Percentiles rank a stretch among this genome's conserved stretches.
phyloP scores from a whole-genome alignment of 148 eudicot genomes.

The Polygonum maritimum region DNA sequence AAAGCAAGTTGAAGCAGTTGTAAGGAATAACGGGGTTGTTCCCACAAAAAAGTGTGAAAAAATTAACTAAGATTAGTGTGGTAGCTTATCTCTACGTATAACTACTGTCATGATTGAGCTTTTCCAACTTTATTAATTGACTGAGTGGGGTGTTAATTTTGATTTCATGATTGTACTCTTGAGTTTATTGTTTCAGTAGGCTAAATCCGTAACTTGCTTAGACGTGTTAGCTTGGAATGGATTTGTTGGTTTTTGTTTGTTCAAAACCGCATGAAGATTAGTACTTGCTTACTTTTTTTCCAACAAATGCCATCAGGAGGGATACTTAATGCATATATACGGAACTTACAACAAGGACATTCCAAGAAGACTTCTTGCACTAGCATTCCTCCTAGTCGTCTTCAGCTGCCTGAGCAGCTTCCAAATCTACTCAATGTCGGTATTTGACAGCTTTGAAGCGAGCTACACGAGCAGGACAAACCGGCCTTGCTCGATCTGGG shows the following conservation, averaged over 20 bases:
- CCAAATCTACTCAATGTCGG: slow-evolving; percentile 98
- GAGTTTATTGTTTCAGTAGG: background rate
- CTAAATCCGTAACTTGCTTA: background rate
- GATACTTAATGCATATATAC: slow-evolving; percentile 65
- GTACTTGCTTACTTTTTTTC: background rate
- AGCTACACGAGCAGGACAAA: slow-evolving; percentile 94
- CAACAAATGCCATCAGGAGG: slow-evolving; percentile 94
- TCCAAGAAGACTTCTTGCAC: slow-evolving; percentile 74
- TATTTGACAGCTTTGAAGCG: slow-evolving; percentile 94
- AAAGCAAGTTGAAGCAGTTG: slow-evolving; percentile 76
- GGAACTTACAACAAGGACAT: slow-evolving; percentile 81
- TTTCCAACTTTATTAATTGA: background rate
- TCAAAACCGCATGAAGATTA: no score
- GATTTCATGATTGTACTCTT: background rate
- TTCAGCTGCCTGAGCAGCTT: slow-evolving; percentile 98
- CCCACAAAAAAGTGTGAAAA: no score
- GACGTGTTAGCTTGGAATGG: no score
- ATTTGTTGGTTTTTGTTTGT: no score
- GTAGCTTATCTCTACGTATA: no score
- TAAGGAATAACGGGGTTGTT: slow-evolving; percentile 75
- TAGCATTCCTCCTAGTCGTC: slow-evolving; percentile 82
- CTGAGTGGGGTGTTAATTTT: background rate
- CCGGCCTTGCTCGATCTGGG: slow-evolving; percentile 95
- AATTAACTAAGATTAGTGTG: no score
- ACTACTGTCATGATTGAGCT: no score